Evolutionary conservation across 257 asterid species (phyloP).

Genomic region (Salvia miltiorrhiza): DNA sequence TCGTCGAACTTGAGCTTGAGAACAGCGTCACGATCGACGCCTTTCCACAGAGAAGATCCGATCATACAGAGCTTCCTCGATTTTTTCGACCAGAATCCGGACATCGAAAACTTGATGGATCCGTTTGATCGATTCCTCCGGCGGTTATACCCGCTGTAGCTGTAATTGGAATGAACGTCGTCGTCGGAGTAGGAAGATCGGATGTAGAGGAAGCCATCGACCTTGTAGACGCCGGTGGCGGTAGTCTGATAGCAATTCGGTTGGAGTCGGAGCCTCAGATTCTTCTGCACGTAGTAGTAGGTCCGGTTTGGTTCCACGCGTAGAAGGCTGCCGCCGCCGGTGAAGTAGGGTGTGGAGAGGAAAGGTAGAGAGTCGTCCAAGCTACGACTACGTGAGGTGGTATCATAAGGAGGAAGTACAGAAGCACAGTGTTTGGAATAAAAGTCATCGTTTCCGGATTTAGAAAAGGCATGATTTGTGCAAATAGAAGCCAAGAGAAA

Average conservation of each 20-base stretch:
- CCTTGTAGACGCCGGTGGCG: constrained; percentile 28
- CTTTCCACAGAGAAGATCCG: constrained; percentile 38
- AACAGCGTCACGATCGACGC: constrained; percentile 37
- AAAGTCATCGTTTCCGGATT: not conserved
- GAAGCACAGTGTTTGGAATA: constrained; percentile 51
- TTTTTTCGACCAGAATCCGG: constrained; percentile 59
- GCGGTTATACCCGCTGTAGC: constrained; percentile 25
- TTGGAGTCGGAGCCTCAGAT: constrained; percentile 21
- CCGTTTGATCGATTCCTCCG: not conserved
- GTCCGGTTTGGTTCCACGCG: not conserved
- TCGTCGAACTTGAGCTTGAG: constrained; percentile 38
- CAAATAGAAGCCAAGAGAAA: constrained; percentile 18
- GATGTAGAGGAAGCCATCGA: constrained; percentile 36
- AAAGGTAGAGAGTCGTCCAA: not conserved
- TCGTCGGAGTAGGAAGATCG: not conserved
- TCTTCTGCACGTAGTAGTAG: not conserved
- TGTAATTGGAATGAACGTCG: not conserved
- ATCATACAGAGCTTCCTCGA: constrained; percentile 66
- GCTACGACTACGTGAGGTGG: constrained; percentile 13
- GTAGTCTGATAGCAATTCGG: constrained; percentile 29
- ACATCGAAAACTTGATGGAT: constrained; percentile 30
- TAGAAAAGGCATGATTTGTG: not conserved
- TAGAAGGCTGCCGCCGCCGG: constrained; percentile 22
- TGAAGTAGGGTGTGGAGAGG: constrained; percentile 5
- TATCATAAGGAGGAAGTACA: constrained; percentile 30